phyloP scores from a whole-genome alignment of 1,284 basidiomycete genomes.

The Dichomitus squalens region DNA sequence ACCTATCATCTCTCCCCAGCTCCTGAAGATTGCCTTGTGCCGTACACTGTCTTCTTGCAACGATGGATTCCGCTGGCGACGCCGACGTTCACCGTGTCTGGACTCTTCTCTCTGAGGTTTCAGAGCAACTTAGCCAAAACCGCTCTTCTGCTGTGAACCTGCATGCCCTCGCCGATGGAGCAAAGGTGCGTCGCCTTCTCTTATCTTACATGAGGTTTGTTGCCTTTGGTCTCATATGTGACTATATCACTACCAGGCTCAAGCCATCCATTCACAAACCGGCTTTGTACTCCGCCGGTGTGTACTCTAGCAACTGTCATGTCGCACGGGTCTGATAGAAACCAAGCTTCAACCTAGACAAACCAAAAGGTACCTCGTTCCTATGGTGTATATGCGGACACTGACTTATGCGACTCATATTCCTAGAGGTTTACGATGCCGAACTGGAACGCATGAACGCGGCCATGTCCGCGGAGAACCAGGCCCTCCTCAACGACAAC shows the following conservation, averaged over 20 bases:
- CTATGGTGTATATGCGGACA: neutral
- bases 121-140: constrained; percentile 85
- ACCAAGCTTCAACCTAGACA: constrained; percentile 85
- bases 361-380: constrained; percentile 69
- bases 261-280: constrained; percentile 73
- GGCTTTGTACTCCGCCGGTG: constrained; percentile 90
- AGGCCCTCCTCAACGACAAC: constrained; percentile 89
- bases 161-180: constrained; percentile 68
- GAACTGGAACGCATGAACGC: constrained; percentile 92
- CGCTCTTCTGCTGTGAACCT: constrained; percentile 59
- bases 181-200: constrained; percentile 64
- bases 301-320: constrained; percentile 25
- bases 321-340: constrained; percentile 1
- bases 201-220: neutral
- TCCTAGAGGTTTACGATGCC: constrained; percentile 85
- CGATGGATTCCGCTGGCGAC: constrained; percentile 43
- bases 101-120: constrained; percentile 76
- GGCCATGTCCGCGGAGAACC: constrained; percentile 85
- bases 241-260: constrained; percentile 42
- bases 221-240: too few species aligned
- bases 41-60: constrained; percentile 32
- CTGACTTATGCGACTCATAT: neutral
- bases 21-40: neutral
- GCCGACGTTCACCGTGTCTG: constrained; percentile 70
- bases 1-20: neutral